Conservation (phyloP, 768 basidiomycete species). For the Serendipita indica region DNA sequence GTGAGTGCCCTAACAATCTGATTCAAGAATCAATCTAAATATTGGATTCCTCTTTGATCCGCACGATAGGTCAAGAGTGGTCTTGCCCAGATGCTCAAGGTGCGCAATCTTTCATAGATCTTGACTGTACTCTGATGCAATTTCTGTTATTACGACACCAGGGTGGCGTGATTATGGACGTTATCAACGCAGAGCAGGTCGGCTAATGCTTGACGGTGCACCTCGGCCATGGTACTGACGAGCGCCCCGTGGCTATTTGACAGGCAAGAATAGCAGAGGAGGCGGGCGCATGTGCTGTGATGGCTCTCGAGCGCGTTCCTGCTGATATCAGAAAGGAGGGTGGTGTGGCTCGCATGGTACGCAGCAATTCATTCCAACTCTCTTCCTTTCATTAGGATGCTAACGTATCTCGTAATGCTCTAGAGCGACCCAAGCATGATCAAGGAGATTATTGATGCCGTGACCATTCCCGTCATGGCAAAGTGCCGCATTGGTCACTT, state of each 20-base stretch:
- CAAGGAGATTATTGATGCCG: slow-evolving; percentile 86
- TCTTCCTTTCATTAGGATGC: neutral
- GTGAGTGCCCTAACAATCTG: neutral
- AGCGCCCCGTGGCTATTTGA: slow-evolving; percentile 8
- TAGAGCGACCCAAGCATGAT: slow-evolving; percentile 93
- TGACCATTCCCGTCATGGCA: slow-evolving; percentile 64
- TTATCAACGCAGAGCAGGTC: slow-evolving; percentile 62
- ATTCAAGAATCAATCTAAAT: neutral
- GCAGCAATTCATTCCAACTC: slow-evolving; percentile 16
- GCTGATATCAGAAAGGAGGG: slow-evolving; percentile 87
- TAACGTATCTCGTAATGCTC: no score
- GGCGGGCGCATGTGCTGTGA: slow-evolving; percentile 94
- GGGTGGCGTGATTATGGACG: slow-evolving; percentile 94
- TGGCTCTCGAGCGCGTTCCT: slow-evolving; percentile 91
- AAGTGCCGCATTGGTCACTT: slow-evolving; percentile 85
- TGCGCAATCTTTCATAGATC: slow-evolving; percentile 20
- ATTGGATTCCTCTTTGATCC: neutral
- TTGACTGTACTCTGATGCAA: slow-evolving; percentile 13
- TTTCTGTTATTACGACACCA: slow-evolving; percentile 19
- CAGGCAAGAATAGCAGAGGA: slow-evolving; percentile 94
- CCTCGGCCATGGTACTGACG: slow-evolving; percentile 23
- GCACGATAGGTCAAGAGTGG: slow-evolving; percentile 68
- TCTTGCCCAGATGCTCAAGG: slow-evolving; percentile 94
- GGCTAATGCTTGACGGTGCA: slow-evolving; percentile 8
- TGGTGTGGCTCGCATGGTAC: slow-evolving; percentile 91